Conservation (phyloP, 768 basidiomycete genomes). For the Amanita molliuscula region DNA sequence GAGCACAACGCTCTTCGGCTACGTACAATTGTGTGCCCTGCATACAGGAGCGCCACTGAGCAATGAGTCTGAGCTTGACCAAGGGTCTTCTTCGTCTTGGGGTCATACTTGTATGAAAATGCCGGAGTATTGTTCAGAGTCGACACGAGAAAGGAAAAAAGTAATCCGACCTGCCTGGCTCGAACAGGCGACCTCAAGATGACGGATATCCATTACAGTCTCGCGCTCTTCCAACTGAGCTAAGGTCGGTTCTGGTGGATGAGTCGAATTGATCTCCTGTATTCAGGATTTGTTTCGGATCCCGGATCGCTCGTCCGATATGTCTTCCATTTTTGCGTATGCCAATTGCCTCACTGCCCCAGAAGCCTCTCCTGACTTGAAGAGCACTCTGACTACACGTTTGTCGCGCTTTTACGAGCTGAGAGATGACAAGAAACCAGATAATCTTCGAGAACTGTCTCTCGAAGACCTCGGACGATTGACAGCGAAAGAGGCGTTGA, state of each 20-base stretch:
- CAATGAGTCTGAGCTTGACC: no score
- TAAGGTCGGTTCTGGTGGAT: constrained; percentile 23
- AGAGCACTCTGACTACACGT: constrained; percentile 26
- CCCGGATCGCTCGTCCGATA: background rate
- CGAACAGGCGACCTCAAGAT: constrained; percentile 57
- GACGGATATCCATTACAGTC: constrained; percentile 29
- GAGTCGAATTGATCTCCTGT: background rate
- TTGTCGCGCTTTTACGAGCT: constrained; percentile 28
- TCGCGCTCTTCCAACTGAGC: constrained; percentile 44
- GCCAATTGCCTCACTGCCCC: background rate
- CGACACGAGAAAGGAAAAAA: constrained; percentile 11
- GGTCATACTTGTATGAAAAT: no score
- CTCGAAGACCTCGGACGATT: constrained; percentile 35
- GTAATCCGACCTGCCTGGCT: constrained; percentile 46
- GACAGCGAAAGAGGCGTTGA: constrained; percentile 48
- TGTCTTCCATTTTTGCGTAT: background rate
- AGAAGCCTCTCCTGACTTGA: constrained; percentile 18
- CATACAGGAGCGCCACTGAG: no score
- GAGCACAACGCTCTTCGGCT: no score
- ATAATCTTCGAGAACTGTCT: constrained; percentile 12
- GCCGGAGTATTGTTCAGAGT: no score
- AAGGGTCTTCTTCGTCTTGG: no score
- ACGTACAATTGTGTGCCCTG: no score
- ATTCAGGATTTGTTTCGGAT: background rate
- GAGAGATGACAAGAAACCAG: constrained; percentile 7